Conservation (phyloP, 1,284 basidiomycete species). For the Puccinia polysora region DNA sequence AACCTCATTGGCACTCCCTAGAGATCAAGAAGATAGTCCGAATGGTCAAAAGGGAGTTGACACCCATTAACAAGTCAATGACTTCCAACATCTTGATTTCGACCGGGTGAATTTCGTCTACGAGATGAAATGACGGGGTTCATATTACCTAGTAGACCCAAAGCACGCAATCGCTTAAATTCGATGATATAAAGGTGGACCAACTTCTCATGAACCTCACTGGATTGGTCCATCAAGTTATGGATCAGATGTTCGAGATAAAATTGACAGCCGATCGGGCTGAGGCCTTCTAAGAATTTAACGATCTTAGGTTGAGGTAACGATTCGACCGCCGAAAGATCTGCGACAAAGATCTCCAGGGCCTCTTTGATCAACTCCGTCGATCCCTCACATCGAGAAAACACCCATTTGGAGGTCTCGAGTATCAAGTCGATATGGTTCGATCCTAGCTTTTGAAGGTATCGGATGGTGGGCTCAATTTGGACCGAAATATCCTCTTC, state of each 20-base stretch:
- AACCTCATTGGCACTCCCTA: conserved; percentile 54
- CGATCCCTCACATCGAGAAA: conserved; percentile 60
- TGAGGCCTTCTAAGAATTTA: conserved; percentile 65
- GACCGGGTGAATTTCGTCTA: too few species aligned
- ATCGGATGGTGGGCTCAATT: conserved; percentile 75
- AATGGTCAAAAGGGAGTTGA: too few species aligned
- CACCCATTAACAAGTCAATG: too few species aligned
- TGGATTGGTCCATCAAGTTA: conserved; percentile 65
- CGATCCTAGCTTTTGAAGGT: conserved; percentile 83
- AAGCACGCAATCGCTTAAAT: conserved; percentile 58
- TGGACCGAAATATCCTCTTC: conserved; percentile 74
- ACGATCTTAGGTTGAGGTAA: conserved; percentile 68
- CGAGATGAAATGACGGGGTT: conserved; percentile 46
- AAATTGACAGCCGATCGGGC: conserved; percentile 58
- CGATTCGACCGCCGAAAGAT: conserved; percentile 68
- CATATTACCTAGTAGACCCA: conserved; percentile 61
- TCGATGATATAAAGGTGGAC: conserved; percentile 75
- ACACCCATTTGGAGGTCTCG: conserved; percentile 72
- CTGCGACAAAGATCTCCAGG: conserved; percentile 82
- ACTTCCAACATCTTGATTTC: too few species aligned
- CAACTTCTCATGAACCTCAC: conserved; percentile 77
- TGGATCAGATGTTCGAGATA: conserved; percentile 85
- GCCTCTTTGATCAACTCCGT: conserved; percentile 1
- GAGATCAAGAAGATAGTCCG: too few species aligned
- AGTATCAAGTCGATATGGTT: conserved; percentile 74